These are phyloP conservation scores for Neopestalotiopsis clavispora DNA, from an alignment of 2,329 filamentous ascomycete species.

Conservation along the genomic window DNA sequence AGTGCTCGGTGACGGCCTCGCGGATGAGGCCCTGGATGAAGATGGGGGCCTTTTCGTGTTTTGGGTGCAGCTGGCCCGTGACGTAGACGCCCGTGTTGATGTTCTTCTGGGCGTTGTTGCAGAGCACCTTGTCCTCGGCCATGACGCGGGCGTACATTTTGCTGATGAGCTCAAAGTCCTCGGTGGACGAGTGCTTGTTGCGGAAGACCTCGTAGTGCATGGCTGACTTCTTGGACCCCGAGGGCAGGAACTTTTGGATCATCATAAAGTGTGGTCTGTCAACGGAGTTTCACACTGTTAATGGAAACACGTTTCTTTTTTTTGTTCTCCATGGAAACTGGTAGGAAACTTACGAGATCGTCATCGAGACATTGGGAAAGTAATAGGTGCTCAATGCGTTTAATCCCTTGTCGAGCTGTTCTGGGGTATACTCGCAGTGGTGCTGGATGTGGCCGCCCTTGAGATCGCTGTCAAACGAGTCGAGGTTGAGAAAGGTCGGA, in stretches of 20 bases:
- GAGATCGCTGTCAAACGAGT: constrained; percentile 53
- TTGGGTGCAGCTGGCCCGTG: constrained; percentile 67
- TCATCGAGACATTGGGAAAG: constrained; percentile 56
- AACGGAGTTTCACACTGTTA: not conserved
- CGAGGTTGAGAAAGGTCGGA: constrained; percentile 35
- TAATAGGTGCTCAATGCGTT: constrained; percentile 52
- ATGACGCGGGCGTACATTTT: constrained; percentile 67
- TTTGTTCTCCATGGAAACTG: not conserved
- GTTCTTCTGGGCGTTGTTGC: constrained; percentile 63
- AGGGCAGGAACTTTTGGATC: constrained; percentile 66
- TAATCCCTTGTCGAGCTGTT: constrained; percentile 53
- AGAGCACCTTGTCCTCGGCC: constrained; percentile 68
- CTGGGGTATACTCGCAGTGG: constrained; percentile 48
- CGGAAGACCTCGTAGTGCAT: constrained; percentile 69
- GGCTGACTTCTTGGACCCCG: constrained; percentile 50
- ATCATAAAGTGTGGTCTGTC: constrained; percentile 65
- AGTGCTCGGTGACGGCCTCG: constrained; percentile 52
- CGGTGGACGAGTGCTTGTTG: constrained; percentile 62
- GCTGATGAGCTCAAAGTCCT: constrained; percentile 61
- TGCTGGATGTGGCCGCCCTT: constrained; percentile 56
- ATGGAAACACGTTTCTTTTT: not conserved
- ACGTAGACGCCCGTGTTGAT: constrained; percentile 65
- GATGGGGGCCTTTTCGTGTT: constrained; percentile 62
- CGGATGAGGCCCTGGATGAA: constrained; percentile 60
- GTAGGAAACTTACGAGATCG: constrained; percentile 48